Evolutionary conservation across 768 basidiomycete species (phyloP).

Genomic region (Boletus speciosus): DNA sequence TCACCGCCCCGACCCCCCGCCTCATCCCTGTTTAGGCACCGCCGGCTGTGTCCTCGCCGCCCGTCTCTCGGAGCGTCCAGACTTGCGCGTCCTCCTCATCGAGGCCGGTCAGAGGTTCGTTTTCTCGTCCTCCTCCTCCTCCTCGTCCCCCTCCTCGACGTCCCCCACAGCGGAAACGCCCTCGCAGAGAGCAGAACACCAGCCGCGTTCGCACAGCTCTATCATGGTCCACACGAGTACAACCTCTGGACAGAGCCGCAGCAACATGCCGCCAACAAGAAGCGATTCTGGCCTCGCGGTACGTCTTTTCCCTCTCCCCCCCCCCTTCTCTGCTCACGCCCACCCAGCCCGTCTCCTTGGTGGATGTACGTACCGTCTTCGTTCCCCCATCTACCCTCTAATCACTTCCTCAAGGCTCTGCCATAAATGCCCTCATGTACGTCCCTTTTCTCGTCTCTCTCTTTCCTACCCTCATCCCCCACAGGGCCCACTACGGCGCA

Average conservation of each 20-base stretch:
- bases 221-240: constrained; percentile 48
- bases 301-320: not conserved
- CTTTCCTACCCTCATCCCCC: constrained; percentile 4
- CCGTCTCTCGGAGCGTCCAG: constrained; percentile 39
- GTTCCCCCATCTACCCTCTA: not conserved
- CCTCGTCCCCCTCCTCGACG: not conserved
- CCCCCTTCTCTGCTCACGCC: not conserved
- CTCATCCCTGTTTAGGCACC: constrained; percentile 28
- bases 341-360: constrained; percentile 65
- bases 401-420: constrained; percentile 41
- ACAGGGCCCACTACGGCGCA: constrained; percentile 54
- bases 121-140: not conserved
- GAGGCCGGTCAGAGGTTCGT: constrained; percentile 46
- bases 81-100: constrained; percentile 38
- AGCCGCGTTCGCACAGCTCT: constrained; percentile 40
- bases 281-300: constrained; percentile 68
- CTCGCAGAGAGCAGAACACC: constrained; percentile 43
- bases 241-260: constrained; percentile 58
- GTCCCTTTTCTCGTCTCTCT: not conserved
- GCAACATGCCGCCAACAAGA: constrained; percentile 41
- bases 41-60: constrained; percentile 46
- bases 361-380: constrained; percentile 53
- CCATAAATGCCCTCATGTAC: constrained; percentile 59
- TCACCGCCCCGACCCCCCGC: fast-evolving
- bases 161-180: constrained; percentile 40